Evolutionary conservation across 139 green algal species (phyloP).

Genomic region (Chlorella ohadii): DNA sequence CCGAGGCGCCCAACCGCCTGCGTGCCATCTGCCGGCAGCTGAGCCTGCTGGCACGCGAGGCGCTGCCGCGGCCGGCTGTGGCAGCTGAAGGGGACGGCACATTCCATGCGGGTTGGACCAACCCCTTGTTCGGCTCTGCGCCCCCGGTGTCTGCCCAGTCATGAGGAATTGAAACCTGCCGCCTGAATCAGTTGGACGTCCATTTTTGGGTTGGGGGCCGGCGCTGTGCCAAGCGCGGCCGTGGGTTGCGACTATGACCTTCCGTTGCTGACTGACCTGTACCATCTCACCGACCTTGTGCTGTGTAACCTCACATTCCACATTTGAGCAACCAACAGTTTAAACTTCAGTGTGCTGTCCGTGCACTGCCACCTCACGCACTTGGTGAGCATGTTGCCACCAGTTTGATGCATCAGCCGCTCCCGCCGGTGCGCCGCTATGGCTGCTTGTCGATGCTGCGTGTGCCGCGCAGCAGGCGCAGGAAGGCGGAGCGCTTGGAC

Average conservation of each 20-base stretch:
- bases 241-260: neutral
- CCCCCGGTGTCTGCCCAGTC: neutral
- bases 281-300: neutral
- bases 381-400: too few species aligned
- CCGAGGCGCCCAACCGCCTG: conserved; percentile 6
- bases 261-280: neutral
- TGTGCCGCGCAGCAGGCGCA: neutral
- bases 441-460: neutral
- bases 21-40: conserved; percentile 21
- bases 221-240: neutral
- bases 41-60: conserved; percentile 19
- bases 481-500: neutral
- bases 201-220: neutral
- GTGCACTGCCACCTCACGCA: too few species aligned
- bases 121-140: conserved; percentile 19
- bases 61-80: conserved; percentile 12
- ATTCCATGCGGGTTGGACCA: conserved; percentile 14
- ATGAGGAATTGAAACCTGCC: neutral
- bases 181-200: neutral
- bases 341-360: too few species aligned
- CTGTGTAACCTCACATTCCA: neutral
- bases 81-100: neutral
- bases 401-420: too few species aligned
- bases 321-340: too few species aligned
- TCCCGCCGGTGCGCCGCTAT: too few species aligned